These are phyloP conservation scores for Dalbergia cultrata DNA, from an alignment of 306 rosid species.

Conservation along the genomic window DNA sequence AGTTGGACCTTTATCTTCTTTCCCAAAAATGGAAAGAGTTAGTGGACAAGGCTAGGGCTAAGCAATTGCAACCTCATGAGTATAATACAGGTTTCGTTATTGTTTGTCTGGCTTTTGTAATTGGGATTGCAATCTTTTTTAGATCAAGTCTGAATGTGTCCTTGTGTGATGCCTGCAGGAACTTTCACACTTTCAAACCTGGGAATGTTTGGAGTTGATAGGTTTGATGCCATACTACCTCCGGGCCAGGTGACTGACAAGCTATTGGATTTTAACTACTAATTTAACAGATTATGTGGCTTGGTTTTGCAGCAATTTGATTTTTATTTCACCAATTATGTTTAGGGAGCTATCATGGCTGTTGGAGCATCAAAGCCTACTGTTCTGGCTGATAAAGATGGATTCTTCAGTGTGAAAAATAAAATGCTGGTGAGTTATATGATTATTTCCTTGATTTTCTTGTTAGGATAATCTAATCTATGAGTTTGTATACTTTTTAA, in stretches of 20 bases:
- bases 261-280: constrained; percentile 5
- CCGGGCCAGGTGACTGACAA: constrained; percentile 86
- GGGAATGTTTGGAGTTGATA: constrained; percentile 97
- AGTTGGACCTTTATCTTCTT: constrained; percentile 91
- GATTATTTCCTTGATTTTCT: not conserved
- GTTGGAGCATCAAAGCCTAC: constrained; percentile 96
- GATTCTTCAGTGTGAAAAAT: constrained; percentile 81
- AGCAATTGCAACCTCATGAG: constrained; percentile 94
- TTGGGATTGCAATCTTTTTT: constrained; percentile 23
- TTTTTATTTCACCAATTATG: constrained; percentile 29
- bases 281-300: constrained; percentile 8
- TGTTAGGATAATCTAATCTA: not conserved
- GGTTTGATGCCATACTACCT: constrained; percentile 96
- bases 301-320: constrained; percentile 18
- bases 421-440: constrained; percentile 82
- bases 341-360: constrained; percentile 97
- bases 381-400: constrained; percentile 74
- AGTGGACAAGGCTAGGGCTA: constrained; percentile 84
- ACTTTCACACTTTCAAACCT: constrained; percentile 94
- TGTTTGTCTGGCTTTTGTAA: constrained; percentile 15
- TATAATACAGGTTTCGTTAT: constrained; percentile 73
- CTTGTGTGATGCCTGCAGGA: constrained; percentile 56
- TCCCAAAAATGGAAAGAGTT: constrained; percentile 95
- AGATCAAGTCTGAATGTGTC: constrained; percentile 5
- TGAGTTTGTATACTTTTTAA: too few relatives aligned